Evolutionary conservation across 176 grass and related monocot genomes (phyloP).

Genomic region (Paspalum notatum): DNA sequence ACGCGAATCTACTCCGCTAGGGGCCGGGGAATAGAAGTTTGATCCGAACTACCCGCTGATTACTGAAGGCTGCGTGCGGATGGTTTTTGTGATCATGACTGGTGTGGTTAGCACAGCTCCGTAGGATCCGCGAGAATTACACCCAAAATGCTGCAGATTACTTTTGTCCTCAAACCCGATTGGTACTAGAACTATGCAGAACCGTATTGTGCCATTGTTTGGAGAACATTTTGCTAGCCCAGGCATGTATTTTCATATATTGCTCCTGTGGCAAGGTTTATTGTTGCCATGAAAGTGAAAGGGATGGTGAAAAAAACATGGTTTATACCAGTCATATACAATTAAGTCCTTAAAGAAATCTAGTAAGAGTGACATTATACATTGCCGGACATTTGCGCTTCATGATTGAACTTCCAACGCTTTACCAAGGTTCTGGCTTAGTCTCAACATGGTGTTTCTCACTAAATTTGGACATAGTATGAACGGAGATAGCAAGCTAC

Average conservation of each 20-base stretch:
- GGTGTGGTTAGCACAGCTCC: background rate
- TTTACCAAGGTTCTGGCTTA: background rate
- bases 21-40: background rate
- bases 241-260: background rate
- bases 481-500: background rate
- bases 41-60: background rate
- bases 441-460: background rate
- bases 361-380: background rate
- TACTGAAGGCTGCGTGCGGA: background rate
- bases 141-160: background rate
- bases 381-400: background rate
- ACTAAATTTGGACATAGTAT: background rate
- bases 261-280: background rate
- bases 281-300: background rate
- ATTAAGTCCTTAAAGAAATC: background rate
- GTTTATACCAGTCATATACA: constrained; percentile 2
- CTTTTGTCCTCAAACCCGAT: background rate
- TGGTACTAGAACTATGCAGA: background rate
- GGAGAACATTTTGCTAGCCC: background rate
- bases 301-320: background rate
- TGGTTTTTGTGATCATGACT: background rate
- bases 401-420: background rate
- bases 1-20: background rate
- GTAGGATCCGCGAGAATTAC: background rate
- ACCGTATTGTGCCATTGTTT: background rate